Conservation (phyloP, 495 filamentous ascomycete genomes). For the Penicillium crystallinum region DNA sequence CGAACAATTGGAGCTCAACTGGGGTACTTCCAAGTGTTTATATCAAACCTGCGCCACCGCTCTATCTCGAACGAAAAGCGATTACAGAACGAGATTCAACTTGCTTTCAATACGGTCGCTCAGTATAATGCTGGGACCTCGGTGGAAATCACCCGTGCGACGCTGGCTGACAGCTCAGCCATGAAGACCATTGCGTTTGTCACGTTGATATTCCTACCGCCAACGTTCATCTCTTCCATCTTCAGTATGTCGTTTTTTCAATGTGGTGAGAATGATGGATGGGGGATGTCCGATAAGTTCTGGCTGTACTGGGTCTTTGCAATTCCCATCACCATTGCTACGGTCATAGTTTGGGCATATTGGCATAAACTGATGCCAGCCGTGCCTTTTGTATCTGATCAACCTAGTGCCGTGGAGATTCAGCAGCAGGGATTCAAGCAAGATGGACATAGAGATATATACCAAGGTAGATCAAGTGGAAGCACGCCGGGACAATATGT, state of each 20-base stretch:
- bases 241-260: slow-evolving; percentile 38
- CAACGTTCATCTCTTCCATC: slow-evolving; percentile 35
- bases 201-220: slow-evolving; percentile 33
- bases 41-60: slow-evolving; percentile 33
- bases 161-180: slow-evolving; percentile 31
- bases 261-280: slow-evolving; percentile 16
- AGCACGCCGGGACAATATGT: no score
- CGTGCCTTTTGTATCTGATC: no score
- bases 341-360: slow-evolving; percentile 18
- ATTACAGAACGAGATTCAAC: slow-evolving; percentile 42
- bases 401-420: no score
- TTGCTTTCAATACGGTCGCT: slow-evolving; percentile 32
- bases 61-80: slow-evolving; percentile 37
- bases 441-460: no score
- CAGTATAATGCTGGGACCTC: slow-evolving; percentile 32
- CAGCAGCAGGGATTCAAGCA: no score
- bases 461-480: no score
- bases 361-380: slow-evolving; percentile 11
- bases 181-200: slow-evolving; percentile 33
- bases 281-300: slow-evolving; percentile 25
- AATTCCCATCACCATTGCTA: slow-evolving; percentile 24
- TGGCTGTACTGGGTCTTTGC: slow-evolving; percentile 37
- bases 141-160: slow-evolving; percentile 31
- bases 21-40: slow-evolving; percentile 11
- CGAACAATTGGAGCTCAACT: background rate